Conservation (phyloP, 257 asterid species). For the Striga asiatica region DNA sequence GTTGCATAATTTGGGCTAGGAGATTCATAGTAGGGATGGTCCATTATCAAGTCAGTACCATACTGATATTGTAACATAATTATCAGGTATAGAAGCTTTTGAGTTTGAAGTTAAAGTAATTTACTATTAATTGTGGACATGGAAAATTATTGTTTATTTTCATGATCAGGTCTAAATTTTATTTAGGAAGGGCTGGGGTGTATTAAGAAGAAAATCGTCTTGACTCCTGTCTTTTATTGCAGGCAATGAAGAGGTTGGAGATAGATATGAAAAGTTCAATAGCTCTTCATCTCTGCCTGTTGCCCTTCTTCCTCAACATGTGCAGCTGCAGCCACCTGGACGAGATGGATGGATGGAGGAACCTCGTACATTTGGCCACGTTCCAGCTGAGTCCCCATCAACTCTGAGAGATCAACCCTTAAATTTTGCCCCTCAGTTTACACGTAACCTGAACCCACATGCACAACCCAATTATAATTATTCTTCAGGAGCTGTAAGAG, state of each 20-base stretch:
- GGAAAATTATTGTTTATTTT: not conserved
- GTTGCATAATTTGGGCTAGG: constrained; percentile 7
- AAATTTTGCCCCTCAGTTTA: constrained; percentile 53
- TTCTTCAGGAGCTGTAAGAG: constrained; percentile 43
- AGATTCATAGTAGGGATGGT: constrained; percentile 1
- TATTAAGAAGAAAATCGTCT: constrained; percentile 4
- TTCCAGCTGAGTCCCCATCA: constrained; percentile 29
- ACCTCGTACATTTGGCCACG: constrained; percentile 33
- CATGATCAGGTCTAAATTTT: not conserved
- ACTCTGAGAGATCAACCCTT: constrained; percentile 58
- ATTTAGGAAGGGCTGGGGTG: constrained; percentile 1
- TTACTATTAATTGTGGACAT: not conserved
- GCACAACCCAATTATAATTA: constrained; percentile 31
- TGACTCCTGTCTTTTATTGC: constrained; percentile 22
- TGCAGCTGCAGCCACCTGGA: constrained; percentile 34
- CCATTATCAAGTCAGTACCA: constrained; percentile 7
- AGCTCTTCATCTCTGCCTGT: constrained; percentile 37
- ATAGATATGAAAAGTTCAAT: constrained; percentile 36
- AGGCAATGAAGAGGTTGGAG: constrained; percentile 54
- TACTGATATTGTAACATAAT: constrained; percentile 2
- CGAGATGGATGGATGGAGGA: constrained; percentile 41
- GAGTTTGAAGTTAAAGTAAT: not conserved
- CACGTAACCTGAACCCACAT: constrained; percentile 37
- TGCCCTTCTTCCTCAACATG: constrained; percentile 32
- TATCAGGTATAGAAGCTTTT: not conserved